Evolutionary conservation across 1,139 yeast species (phyloP).

Genomic region (Magnusiomyces suaveolens): DNA sequence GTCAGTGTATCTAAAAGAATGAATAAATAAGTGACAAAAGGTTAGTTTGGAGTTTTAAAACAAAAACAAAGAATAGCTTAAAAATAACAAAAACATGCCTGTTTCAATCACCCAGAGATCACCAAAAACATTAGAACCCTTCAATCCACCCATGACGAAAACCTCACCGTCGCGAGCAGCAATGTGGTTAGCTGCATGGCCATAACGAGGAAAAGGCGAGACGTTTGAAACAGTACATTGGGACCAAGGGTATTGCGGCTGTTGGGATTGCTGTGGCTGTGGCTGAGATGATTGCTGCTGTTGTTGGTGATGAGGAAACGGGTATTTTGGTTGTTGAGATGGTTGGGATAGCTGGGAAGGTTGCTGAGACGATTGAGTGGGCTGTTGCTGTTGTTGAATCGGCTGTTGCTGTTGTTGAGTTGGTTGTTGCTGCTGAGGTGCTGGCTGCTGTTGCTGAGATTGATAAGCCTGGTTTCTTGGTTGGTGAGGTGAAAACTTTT

Average conservation of each 20-base stretch:
- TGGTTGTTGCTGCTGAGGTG: slow-evolving; percentile 2
- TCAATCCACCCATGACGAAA: slow-evolving; percentile 88
- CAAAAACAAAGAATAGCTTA: not conserved
- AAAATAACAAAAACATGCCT: slow-evolving; percentile 23
- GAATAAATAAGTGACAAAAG: not conserved
- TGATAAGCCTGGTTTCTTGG: not conserved
- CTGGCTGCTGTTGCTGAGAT: not conserved
- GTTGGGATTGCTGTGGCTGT: slow-evolving; percentile 2
- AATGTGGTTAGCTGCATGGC: slow-evolving; percentile 75
- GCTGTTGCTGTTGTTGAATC: not conserved
- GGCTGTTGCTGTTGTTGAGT: slow-evolving; percentile 3
- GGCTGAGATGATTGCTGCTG: not conserved
- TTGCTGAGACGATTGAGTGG: not conserved
- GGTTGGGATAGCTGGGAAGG: slow-evolving; percentile 3
- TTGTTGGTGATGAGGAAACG: not conserved
- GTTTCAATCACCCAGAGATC: slow-evolving; percentile 71
- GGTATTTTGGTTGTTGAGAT: slow-evolving; percentile 1
- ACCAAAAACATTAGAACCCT: slow-evolving; percentile 86
- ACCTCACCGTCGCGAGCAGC: slow-evolving; percentile 71
- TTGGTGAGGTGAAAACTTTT: not conserved
- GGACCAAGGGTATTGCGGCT: slow-evolving; percentile 59
- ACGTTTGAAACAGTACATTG: slow-evolving; percentile 53
- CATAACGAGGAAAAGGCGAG: slow-evolving; percentile 88
- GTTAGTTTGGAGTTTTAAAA: not conserved
- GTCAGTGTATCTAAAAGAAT: slow-evolving; percentile 30